Evolutionary conservation across 148 eudicot species (phyloP), one percentile per base, ranked within the genome.

Genomic region (Rhododendron henanense): DNA sequence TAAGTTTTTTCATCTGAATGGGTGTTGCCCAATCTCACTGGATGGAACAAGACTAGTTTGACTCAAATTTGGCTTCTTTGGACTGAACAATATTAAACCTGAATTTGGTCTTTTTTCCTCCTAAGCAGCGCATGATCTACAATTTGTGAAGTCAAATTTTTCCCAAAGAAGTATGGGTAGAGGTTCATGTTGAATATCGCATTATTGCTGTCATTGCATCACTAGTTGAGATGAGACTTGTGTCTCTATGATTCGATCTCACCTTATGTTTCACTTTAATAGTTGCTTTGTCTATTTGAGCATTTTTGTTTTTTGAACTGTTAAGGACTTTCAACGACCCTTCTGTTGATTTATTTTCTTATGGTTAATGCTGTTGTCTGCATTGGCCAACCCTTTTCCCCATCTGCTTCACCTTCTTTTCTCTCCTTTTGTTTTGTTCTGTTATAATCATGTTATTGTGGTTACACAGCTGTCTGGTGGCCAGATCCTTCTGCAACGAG

Each of bases 401-500:
- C 19, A 31, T 71, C 76, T 71, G 39, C 76, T 71, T 13, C 76
- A 31, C 47, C 28, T 41, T 41, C 25, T 77, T 76, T 21, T 77
- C 37, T 48, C n/a, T 44, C 28, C 3, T 11, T 47, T n/a, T 59
- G 65, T 59, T 37, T 79, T 16, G 59, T 79, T 79, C n/a, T 3
- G 37, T 33, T 10, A 84, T 78, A 15, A 51, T 19, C 71, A 85
- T 83, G 74, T 83, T 45, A 4, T 83, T 41, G 2, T 35, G 83
- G 48, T 85, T 81, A 61, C 13, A 80, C 79, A 76, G 96, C 86
- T 93, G 81, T 90, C 88, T 86, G 88, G 87, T 89, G 91, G 90
- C 82, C 91, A 89, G 88, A 78, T 67, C 82, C 81, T 92, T 80
- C 63, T 95, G 74, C 97, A 91, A 83, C 87, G 88, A 86, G 94